A percentile compares a stretch with the other conserved stretches of the same genome.
phyloP scores from a whole-genome alignment of 345 rosid genomes.

The Eucalyptus melliodora region DNA sequence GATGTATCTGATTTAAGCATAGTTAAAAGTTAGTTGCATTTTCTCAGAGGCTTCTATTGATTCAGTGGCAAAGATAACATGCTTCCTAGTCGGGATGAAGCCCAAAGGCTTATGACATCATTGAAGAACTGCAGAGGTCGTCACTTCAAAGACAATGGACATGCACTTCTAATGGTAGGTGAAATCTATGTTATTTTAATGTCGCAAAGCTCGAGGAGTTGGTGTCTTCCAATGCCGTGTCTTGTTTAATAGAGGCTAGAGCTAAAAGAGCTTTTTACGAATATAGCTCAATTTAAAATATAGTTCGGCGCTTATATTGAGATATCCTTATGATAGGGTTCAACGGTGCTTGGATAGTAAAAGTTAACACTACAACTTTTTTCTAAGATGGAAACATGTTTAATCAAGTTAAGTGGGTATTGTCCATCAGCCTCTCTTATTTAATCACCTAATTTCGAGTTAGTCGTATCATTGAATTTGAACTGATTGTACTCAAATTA shows the following conservation, averaged over 20 bases:
- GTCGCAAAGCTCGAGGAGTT: neutral
- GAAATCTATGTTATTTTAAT: neutral
- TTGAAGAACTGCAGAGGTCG: conserved; percentile 59
- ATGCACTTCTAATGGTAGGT: conserved; percentile 63
- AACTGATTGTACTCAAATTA: neutral
- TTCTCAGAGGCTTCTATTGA: neutral
- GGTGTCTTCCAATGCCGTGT: too few species aligned
- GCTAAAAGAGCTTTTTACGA: neutral
- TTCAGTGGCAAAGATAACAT: conserved; percentile 70
- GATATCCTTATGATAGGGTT: neutral
- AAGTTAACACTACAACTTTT: neutral
- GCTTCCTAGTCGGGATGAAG: conserved; percentile 80
- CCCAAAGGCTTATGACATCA: conserved; percentile 33
- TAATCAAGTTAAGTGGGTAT: neutral
- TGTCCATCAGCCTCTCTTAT: neutral
- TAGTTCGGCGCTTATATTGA: neutral
- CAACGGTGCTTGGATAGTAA: neutral
- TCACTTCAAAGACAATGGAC: conserved; percentile 72
- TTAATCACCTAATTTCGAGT: neutral
- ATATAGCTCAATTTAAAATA: neutral
- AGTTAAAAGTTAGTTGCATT: neutral
- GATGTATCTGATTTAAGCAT: neutral
- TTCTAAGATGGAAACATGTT: neutral
- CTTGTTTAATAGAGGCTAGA: neutral
- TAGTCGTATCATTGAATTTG: neutral